Evolutionary conservation across 352 stramenopile species (phyloP), one percentile per base, ranked within the genome.

Genomic region (Phytophthora podocarpi): DNA sequence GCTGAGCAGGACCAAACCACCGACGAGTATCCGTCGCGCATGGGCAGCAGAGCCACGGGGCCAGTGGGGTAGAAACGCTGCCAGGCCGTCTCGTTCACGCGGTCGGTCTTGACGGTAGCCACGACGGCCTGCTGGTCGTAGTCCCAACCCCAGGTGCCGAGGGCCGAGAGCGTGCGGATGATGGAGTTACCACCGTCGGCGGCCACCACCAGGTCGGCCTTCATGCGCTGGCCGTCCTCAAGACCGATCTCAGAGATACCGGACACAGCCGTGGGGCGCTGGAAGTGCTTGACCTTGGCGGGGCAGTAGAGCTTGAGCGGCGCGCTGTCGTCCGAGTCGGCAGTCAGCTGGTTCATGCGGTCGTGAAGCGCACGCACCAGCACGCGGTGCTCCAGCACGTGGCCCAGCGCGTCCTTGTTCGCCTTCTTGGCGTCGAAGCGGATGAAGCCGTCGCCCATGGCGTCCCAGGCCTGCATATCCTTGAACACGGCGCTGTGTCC

Each of bases 101-200:
- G 51, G 56, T 90, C 84, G 3, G 82, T 95, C 78, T 93, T 95
- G 56, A 98, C 86, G 10, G 89, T 97, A 4, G 85, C 85, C n/a
- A 98, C 92, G 16, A 97, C 80, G 0, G 90, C 92, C 47, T 95
- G 78, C 60, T 98, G 92, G 65, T 96, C 90, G 70, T 98, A 98
- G 58, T 93, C 84, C 90, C 89, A 97, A 40, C 90, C 92, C 84
- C 87, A 98, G 4, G 87, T 96, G 53, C 83, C 80, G 15, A 98
- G 75, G 7, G 85, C 88, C 50, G 88, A 87, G 34, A 97, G 72
- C 61, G 80, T 85, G 42, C 90, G 87, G 41, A 95, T 79, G 66
- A 95, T 89, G 61, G 90, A 98, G 67, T 93, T 91, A 53, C 83
- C 89, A 37, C 91, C 91, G 53, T 98, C 91, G 6, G 90, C 89